Base-by-base conservation (phyloP, 805 yeast genomes). In the Ogataea pignaliae region DNA sequence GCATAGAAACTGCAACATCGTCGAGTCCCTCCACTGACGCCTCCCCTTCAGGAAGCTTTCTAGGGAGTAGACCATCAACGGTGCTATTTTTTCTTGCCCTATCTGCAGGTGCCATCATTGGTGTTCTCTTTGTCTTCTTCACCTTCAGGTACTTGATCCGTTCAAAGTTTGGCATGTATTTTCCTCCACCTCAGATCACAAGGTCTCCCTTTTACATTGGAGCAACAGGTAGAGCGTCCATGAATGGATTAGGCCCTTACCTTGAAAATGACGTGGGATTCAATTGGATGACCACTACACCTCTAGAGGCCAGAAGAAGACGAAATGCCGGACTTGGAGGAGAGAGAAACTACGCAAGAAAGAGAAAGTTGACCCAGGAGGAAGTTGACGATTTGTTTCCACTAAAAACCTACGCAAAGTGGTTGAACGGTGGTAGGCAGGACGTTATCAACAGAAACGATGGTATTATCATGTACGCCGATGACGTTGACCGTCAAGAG, bases 381-480 rank as follows among this genome's bases (percentile, higher is more conserved):
- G 81, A 82, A 55, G 83, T 81, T n/a, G 79, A 81, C 36, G 68
- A 69, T 21, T 60, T 80, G 41, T 82, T 82, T 57, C 88, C 88
- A 1, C 56, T 66, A 17, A 72, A 77, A 46, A 71, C 81, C 2
- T 82, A 81, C 54, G 61, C 66, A 37, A 73, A 78, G 43, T 82
- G 87, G 87, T 59, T 79, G 29, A 68, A 73, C 46, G 83, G 82
- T 30, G 87, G 85, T 15, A 71, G 73, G 41, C 83, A 78, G 52
- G 68, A 71, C 31, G 78, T 76, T 51, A 64, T 66, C 13, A 60
- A 65, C 36, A 56, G 79, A 41, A 78, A 69, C 40, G 76, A 56
- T 34, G 64, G 61, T 18, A 52, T 53, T 29, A 40, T 64, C 16
- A 57, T 56, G 8, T 58, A 57, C 40, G 58, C 68, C n/a, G 68